These are phyloP conservation scores for Daldinia childiae DNA, from an alignment of 495 filamentous ascomycete species.

Conservation along the genomic window DNA sequence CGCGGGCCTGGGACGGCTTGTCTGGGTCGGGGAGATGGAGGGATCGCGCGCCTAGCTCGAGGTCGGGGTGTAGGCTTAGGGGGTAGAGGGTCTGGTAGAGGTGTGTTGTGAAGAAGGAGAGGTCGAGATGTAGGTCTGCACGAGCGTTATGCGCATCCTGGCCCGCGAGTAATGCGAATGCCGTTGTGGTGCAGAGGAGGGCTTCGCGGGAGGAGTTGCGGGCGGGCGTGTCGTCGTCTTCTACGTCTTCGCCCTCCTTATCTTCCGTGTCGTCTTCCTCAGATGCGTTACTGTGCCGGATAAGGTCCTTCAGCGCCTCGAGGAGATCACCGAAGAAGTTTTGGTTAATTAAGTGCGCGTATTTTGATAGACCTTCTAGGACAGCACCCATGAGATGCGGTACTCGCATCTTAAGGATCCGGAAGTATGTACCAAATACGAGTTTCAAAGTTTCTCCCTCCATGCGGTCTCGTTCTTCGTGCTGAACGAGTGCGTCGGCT, in stretches of 20 bases:
- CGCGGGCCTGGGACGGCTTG: conserved; percentile 45
- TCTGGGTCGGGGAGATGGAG: conserved; percentile 82
- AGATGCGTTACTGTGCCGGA: conserved; percentile 70
- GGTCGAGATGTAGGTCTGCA: conserved; percentile 78
- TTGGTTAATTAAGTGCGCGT: conserved; percentile 95
- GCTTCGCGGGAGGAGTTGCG: conserved; percentile 82
- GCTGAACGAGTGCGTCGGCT: conserved; percentile 87
- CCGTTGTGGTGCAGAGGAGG: conserved; percentile 94
- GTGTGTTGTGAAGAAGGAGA: conserved; percentile 92
- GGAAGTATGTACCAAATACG: conserved; percentile 94
- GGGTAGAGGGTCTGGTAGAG: conserved; percentile 85
- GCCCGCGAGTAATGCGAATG: conserved; percentile 86
- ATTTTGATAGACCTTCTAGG: conserved; percentile 86
- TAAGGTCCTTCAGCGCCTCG: conserved; percentile 91
- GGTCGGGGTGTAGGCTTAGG: conserved; percentile 80
- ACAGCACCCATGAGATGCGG: conserved; percentile 91
- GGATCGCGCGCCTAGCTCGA: conserved; percentile 84
- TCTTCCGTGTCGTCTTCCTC: conserved; percentile 54
- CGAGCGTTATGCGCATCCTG: conserved; percentile 79
- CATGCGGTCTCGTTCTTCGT: conserved; percentile 91
- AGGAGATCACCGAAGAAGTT: conserved; percentile 97
- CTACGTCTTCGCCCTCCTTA: conserved; percentile 51
- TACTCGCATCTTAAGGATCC: conserved; percentile 84
- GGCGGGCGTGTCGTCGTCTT: conserved; percentile 51
- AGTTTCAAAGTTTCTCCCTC: conserved; percentile 95